Evolutionary conservation across 2,329 filamentous ascomycete genomes (phyloP), one percentile per base, ranked within the genome.

Genomic region (Aspergillus fructus): DNA sequence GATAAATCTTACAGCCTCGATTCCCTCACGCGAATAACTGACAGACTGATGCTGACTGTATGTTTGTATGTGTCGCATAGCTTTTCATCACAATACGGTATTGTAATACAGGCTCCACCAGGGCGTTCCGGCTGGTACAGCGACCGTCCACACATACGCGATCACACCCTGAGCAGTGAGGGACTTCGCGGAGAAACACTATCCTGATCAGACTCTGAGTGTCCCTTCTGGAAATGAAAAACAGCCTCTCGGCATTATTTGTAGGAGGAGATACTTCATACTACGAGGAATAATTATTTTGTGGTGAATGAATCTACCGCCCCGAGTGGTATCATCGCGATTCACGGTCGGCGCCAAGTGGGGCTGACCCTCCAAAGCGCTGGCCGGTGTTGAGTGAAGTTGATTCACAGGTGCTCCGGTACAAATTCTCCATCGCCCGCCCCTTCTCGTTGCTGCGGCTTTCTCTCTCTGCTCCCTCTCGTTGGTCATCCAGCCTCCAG

Each of bases 361-460:
- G 62, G 55, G 56, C 60, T 42, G 53, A 57, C 46, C 51, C 58
- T 55, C 49, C 50, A 60, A 57, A 33, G 47, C 55, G 61, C 58
- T 59, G 56, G 17, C 43, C 41, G 43, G 49, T 24, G 52, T 52
- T 55, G 53, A 59, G 62, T 54, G 60, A 54, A 40, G 33, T 53
- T 53, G 59, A 61, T 59, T 60, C 41, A 56, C 34, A 53, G 55
- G 58, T 60, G 55, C 58, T 51, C 55, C 54, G 65, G 68, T 74
- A 75, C 71, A 74, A 75, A 74, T 74, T 71, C 71, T 69, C 72
- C 72, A 74, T 74, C 70, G 62, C 65, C 64, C 71, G 69, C 71
- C 63, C 67, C 68, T 68, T 66, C 61, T 69, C 64, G 49, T 68
- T 66, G 63, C 66, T 66, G 65, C 64, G 65, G 62, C 66, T 70